phyloP scores from a whole-genome alignment of 306 rosid species.

The Ziziphus jujuba region DNA sequence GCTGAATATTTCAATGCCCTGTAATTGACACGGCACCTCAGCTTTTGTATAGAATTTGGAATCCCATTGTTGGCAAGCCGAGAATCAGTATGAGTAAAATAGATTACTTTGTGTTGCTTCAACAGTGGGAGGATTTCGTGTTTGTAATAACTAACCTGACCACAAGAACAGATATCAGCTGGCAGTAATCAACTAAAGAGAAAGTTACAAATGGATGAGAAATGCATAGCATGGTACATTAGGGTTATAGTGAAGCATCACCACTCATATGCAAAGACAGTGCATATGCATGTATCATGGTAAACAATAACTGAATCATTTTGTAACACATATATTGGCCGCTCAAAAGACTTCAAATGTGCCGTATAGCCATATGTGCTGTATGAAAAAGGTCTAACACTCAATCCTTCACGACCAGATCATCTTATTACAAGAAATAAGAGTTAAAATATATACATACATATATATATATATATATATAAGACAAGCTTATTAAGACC shows the following conservation, averaged over 20 bases:
- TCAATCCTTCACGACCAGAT: not conserved
- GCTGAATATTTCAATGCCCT: constrained; percentile 85
- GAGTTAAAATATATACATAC: no score
- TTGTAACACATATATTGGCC: constrained; percentile 7
- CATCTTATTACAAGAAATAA: constrained; percentile 5
- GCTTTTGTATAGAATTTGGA: constrained; percentile 64
- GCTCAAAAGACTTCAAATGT: constrained; percentile 15
- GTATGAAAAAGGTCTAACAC: not conserved
- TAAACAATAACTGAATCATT: not conserved
- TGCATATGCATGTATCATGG: constrained; percentile 6
- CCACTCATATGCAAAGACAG: constrained; percentile 16
- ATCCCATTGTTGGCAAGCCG: constrained; percentile 81
- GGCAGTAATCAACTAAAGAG: constrained; percentile 4
- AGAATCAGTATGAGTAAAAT: constrained; percentile 92
- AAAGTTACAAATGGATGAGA: constrained; percentile 17
- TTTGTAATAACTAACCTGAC: constrained; percentile 77
- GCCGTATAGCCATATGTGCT: not conserved
- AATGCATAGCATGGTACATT: constrained; percentile 6
- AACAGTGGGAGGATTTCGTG: constrained; percentile 78
- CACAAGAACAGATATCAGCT: constrained; percentile 28
- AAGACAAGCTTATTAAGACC: constrained; percentile 40
- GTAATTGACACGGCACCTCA: constrained; percentile 90
- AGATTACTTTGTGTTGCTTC: constrained; percentile 80
- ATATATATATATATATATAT: not conserved
- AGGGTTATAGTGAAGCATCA: constrained; percentile 11